Evolutionary conservation across 2,329 filamentous ascomycete genomes (phyloP).

Genomic region (Verticillium alfalfae): DNA sequence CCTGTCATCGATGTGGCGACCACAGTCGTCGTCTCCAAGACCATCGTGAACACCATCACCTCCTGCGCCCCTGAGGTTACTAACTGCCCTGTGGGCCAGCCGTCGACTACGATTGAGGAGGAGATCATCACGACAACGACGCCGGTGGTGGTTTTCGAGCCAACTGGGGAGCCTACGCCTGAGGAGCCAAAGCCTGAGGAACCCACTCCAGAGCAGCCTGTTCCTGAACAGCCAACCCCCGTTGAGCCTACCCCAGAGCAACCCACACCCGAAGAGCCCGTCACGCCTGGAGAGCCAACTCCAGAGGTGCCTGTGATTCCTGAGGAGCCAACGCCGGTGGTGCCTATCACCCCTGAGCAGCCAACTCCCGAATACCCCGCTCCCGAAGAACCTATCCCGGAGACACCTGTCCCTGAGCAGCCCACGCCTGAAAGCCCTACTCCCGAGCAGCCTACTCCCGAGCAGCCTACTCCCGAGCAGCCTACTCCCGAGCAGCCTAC

Average conservation of each 20-base stretch:
- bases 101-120: slow-evolving; percentile 15
- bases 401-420: neutral
- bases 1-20: slow-evolving; percentile 14
- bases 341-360: neutral
- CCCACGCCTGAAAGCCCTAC: neutral
- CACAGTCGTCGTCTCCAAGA: slow-evolving; percentile 4
- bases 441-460: neutral
- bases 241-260: neutral
- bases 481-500: neutral
- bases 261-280: neutral
- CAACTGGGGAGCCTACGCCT: neutral
- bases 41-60: slow-evolving; percentile 3
- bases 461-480: neutral
- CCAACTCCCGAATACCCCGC: neutral
- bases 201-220: neutral
- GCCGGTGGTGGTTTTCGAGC: neutral
- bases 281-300: neutral
- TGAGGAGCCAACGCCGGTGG: neutral
- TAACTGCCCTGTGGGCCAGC: slow-evolving; percentile 8
- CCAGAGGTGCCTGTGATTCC: neutral
- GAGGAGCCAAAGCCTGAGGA: neutral
- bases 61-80: slow-evolving; percentile 3
- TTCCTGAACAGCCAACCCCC: neutral
- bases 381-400: neutral
- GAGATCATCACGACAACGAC: slow-evolving; percentile 2